Percentiles rank a stretch among this genome's conserved stretches.
These are phyloP conservation scores for Naganishia sp. DNA, from an alignment of 1,284 basidiomycete genomes.

Conservation along the genomic window DNA sequence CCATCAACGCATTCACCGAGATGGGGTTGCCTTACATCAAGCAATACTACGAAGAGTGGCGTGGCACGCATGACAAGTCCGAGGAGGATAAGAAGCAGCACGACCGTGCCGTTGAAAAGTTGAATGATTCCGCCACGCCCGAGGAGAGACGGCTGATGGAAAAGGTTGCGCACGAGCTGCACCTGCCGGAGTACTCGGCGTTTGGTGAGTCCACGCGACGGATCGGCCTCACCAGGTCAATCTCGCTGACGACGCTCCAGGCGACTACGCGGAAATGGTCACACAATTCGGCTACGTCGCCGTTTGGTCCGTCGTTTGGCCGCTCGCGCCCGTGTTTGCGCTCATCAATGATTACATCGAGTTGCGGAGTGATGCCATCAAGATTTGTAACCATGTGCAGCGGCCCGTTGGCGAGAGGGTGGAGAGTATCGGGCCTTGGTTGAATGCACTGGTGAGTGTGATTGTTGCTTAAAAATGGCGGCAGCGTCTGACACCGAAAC, in stretches of 20 bases:
- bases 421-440: conserved; percentile 92
- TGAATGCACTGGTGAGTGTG: conserved; percentile 68
- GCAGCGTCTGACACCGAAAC: neutral
- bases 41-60: conserved; percentile 55
- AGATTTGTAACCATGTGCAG: conserved; percentile 82
- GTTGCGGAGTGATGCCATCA: conserved; percentile 89
- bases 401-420: conserved; percentile 81
- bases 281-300: conserved; percentile 87
- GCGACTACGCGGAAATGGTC: conserved; percentile 93
- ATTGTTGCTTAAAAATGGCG: neutral
- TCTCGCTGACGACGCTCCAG: conserved; percentile 37
- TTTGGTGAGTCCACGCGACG: conserved; percentile 57
- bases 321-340: conserved; percentile 68
- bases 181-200: conserved; percentile 75
- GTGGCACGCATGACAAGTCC: conserved; percentile 16
- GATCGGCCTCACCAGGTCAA: neutral
- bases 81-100: conserved; percentile 37
- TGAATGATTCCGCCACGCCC: conserved; percentile 5
- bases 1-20: conserved; percentile 77
- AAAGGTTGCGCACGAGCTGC: conserved; percentile 72
- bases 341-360: conserved; percentile 79
- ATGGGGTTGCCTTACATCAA: conserved; percentile 79
- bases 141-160: conserved; percentile 60
- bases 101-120: conserved; percentile 12
- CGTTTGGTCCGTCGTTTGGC: conserved; percentile 93